A percentile compares a stretch with the other conserved stretches of the same genome.
phyloP scores from a whole-genome alignment of 352 stramenopile species.

The Phytophthora tubulina region DNA sequence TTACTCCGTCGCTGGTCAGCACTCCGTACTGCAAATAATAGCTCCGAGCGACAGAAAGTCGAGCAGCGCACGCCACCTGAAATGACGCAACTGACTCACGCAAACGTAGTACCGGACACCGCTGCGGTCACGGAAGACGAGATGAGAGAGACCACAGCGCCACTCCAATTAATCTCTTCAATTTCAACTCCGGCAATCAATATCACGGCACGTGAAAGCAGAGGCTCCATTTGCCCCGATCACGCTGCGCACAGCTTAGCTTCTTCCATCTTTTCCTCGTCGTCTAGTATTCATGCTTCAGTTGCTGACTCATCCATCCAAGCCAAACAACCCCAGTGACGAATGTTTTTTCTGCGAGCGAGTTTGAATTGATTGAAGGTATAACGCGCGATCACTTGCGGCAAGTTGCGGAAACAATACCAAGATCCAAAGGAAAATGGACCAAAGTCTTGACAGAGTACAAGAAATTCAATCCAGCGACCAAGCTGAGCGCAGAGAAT shows the following conservation, averaged over 20 bases:
- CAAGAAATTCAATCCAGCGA: background rate
- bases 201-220: too few species aligned
- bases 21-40: background rate
- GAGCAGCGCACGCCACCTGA: too few species aligned
- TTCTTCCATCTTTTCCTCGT: too few species aligned
- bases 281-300: too few species aligned
- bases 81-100: too few species aligned
- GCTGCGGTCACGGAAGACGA: too few species aligned
- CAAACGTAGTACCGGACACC: too few species aligned
- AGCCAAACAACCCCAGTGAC: background rate
- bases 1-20: background rate
- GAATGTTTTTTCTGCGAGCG: background rate
- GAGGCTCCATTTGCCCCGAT: too few species aligned
- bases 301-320: background rate
- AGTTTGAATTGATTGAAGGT: background rate
- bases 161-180: too few species aligned
- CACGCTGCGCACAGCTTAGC: too few species aligned
- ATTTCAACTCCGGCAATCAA: too few species aligned
- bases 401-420: background rate
- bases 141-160: too few species aligned
- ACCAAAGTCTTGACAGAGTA: background rate
- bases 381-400: background rate
- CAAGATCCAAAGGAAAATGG: slow-evolving; percentile 3
- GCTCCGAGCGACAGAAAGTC: background rate
- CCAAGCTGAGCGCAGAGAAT: background rate